These are phyloP conservation scores for Nicotiana tabacum DNA, from an alignment of 257 asterid species.

Conservation along the genomic window DNA sequence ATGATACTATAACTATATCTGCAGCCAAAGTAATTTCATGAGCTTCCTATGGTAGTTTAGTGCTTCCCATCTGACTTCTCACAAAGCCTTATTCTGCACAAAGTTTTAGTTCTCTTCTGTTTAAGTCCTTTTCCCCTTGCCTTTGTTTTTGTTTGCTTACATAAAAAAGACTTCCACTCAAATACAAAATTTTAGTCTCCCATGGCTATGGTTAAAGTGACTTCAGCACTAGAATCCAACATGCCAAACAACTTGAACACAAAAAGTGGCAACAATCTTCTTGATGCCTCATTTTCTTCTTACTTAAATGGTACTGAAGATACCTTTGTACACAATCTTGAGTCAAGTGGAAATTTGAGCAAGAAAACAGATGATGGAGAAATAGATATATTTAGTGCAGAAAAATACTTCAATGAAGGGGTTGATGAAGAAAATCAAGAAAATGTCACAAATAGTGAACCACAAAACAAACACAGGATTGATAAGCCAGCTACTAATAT, in stretches of 20 bases:
- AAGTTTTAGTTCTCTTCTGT: not conserved
- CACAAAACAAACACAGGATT: slow-evolving; percentile 21
- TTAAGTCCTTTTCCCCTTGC: not conserved
- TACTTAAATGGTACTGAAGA: slow-evolving; percentile 44
- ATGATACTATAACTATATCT: not conserved
- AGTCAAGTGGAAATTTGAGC: slow-evolving; percentile 23
- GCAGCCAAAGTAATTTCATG: slow-evolving; percentile 2
- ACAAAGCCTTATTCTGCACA: not conserved
- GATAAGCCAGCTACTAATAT: slow-evolving; percentile 23
- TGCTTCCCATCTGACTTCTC: not conserved
- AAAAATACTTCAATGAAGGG: slow-evolving; percentile 63
- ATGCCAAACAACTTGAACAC: slow-evolving; percentile 16
- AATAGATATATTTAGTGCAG: slow-evolving; percentile 71
- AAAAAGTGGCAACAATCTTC: slow-evolving; percentile 15
- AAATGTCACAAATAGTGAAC: slow-evolving; percentile 6
- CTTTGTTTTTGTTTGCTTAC: not conserved
- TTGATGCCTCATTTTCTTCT: slow-evolving; percentile 53
- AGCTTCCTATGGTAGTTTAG: slow-evolving; percentile 11
- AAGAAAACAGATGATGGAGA: slow-evolving; percentile 45
- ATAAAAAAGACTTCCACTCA: not conserved
- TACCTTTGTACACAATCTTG: slow-evolving; percentile 34
- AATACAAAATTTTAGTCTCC: slow-evolving; percentile 15
- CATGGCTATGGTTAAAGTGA: slow-evolving; percentile 40
- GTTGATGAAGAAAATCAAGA: slow-evolving; percentile 19
- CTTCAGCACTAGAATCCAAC: slow-evolving; percentile 26